These are phyloP conservation scores for Calonectria pseudoturangicola DNA, from an alignment of 2,329 filamentous ascomycete genomes.

Conservation along the genomic window DNA sequence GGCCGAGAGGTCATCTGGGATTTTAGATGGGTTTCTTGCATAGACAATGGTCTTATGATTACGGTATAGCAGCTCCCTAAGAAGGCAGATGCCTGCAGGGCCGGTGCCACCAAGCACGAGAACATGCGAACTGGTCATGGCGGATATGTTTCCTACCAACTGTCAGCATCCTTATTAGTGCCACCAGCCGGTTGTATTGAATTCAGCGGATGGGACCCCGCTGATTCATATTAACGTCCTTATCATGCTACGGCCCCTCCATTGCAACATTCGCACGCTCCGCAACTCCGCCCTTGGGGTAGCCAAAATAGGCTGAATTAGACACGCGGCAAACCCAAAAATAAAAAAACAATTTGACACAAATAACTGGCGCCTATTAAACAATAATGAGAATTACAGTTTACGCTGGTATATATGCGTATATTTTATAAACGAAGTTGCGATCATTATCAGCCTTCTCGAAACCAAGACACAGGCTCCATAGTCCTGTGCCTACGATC, in stretches of 20 bases:
- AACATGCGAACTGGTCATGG: slow-evolving; percentile 33
- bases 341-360: background rate
- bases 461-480: background rate
- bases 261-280: background rate
- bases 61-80: slow-evolving; percentile 56
- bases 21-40: slow-evolving; percentile 38
- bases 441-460: background rate
- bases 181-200: background rate
- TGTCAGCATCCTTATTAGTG: too few species aligned
- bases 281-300: slow-evolving; percentile 19
- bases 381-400: background rate
- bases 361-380: background rate
- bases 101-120: slow-evolving; percentile 59
- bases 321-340: background rate
- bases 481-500: background rate
- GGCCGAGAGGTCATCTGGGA: slow-evolving; percentile 30
- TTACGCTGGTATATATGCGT: background rate
- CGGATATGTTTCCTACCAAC: background rate
- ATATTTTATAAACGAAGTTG: background rate
- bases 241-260: background rate
- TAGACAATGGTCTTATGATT: slow-evolving; percentile 52
- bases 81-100: slow-evolving; percentile 56
- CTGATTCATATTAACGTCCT: background rate
- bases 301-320: background rate
- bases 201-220: background rate